These are phyloP conservation scores for Aspergillus sclerotiicarbonarius DNA, from an alignment of 495 filamentous ascomycete species.

Conservation along the genomic window DNA sequence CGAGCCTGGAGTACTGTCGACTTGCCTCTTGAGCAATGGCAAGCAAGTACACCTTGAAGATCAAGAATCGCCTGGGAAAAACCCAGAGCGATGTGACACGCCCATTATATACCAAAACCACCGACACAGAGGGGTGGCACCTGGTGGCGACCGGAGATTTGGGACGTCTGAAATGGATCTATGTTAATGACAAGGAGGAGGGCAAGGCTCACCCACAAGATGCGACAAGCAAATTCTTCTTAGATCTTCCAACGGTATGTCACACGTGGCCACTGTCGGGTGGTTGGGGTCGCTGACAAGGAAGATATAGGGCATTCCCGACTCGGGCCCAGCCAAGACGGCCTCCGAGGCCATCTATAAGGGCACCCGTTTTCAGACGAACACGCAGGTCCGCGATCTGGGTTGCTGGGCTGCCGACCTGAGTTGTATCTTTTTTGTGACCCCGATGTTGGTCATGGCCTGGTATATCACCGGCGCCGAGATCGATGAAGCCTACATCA, in stretches of 20 bases:
- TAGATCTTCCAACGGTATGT: not conserved
- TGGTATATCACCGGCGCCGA: conserved; percentile 13
- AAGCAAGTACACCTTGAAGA: conserved; percentile 1
- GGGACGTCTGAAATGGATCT: not conserved
- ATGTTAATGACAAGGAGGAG: not conserved
- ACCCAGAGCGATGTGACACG: not conserved
- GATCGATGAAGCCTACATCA: conserved; percentile 7
- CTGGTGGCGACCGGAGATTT: not conserved
- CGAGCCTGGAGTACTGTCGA: too few relatives aligned
- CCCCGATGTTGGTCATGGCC: conserved; percentile 13
- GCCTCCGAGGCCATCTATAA: conserved; percentile 2
- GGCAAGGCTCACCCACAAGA: not conserved
- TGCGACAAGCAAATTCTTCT: conserved; percentile 4
- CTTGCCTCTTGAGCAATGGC: not conserved
- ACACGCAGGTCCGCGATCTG: not conserved
- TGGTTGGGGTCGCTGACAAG: not conserved
- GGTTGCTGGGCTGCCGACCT: not conserved
- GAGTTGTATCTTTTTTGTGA: conserved; percentile 11
- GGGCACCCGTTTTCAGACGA: not conserved
- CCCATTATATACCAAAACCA: conserved; percentile 1
- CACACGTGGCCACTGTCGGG: not conserved
- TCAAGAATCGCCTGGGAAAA: not conserved
- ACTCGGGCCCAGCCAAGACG: not conserved
- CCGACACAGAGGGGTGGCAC: conserved; percentile 6
- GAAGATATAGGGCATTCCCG: conserved; percentile 3